phyloP scores from a whole-genome alignment of 495 filamentous ascomycete genomes.

The Hypoxylon rickii region DNA sequence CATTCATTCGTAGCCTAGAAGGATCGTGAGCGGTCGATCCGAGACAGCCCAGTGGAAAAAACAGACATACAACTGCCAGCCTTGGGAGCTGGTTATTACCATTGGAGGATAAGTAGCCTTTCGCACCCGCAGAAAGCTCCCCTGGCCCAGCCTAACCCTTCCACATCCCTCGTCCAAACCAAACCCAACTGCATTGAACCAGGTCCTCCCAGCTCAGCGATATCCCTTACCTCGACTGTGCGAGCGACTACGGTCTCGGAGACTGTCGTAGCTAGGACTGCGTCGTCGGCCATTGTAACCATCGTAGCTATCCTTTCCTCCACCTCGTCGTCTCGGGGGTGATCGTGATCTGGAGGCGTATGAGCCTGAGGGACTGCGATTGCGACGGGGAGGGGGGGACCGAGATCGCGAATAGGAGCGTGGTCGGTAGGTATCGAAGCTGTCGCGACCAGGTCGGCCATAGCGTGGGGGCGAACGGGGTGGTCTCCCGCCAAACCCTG shows the following conservation, averaged over 20 bases:
- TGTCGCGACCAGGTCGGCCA: constrained; percentile 47
- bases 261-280: constrained; percentile 42
- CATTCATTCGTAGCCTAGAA: constrained; percentile 3
- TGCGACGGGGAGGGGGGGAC: constrained; percentile 57
- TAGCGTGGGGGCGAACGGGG: constrained; percentile 47
- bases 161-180: background rate
- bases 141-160: background rate
- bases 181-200: background rate
- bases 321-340: constrained; percentile 39
- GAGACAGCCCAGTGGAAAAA: background rate
- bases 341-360: constrained; percentile 42
- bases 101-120: background rate
- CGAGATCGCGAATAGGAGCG: constrained; percentile 57
- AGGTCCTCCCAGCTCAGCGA: constrained; percentile 15
- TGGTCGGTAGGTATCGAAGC: constrained; percentile 59
- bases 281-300: constrained; percentile 53
- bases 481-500: constrained; percentile 32
- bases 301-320: constrained; percentile 46
- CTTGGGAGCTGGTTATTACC: no score
- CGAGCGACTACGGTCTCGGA: constrained; percentile 34
- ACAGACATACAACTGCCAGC: constrained; percentile 17
- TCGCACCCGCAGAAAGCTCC: background rate
- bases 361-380: constrained; percentile 43
- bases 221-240: constrained; percentile 34
- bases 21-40: constrained; percentile 17